Evolutionary conservation across 495 filamentous ascomycete species (phyloP).

Genomic region (Penicillium cataractarum): DNA sequence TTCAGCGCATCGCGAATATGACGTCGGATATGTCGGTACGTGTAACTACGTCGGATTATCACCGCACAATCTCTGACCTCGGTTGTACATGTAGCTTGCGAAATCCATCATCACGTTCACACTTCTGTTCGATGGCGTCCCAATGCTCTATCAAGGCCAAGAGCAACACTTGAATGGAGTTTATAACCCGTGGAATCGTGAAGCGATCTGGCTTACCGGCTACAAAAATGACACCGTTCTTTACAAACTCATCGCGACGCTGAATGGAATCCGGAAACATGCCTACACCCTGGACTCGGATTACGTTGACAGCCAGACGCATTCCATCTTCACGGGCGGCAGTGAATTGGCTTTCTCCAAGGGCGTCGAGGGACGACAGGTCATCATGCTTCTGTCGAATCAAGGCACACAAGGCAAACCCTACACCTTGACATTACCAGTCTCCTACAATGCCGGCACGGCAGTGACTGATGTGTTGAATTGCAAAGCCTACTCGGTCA

Average conservation of each 20-base stretch:
- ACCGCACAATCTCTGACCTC: background rate
- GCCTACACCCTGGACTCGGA: conserved; percentile 49
- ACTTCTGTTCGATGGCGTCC: conserved; percentile 68
- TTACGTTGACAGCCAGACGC: conserved; percentile 55
- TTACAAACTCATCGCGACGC: conserved; percentile 58
- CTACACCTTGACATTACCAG: conserved; percentile 48
- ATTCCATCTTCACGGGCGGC: conserved; percentile 55
- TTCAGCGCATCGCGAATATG: conserved; percentile 60
- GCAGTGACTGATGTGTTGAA: conserved; percentile 52
- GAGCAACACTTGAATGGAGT: conserved; percentile 70
- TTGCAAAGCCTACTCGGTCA: conserved; percentile 49
- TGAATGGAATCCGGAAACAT: conserved; percentile 64
- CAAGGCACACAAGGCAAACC: conserved; percentile 47
- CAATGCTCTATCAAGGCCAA: conserved; percentile 69
- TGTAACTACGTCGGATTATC: conserved; percentile 8
- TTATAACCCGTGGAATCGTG: conserved; percentile 66
- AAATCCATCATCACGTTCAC: conserved; percentile 73
- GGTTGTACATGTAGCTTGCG: conserved; percentile 43
- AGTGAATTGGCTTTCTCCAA: conserved; percentile 66
- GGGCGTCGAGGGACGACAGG: conserved; percentile 55
- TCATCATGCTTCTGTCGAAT: conserved; percentile 64
- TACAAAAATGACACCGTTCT: conserved; percentile 63
- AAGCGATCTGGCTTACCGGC: conserved; percentile 71
- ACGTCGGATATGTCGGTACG: conserved; percentile 43
- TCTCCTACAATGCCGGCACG: conserved; percentile 40